A percentile compares a stretch with the other conserved stretches of the same genome.
Evolutionary conservation across 306 rosid species (phyloP).

Genomic region (Rosa chinensis): DNA sequence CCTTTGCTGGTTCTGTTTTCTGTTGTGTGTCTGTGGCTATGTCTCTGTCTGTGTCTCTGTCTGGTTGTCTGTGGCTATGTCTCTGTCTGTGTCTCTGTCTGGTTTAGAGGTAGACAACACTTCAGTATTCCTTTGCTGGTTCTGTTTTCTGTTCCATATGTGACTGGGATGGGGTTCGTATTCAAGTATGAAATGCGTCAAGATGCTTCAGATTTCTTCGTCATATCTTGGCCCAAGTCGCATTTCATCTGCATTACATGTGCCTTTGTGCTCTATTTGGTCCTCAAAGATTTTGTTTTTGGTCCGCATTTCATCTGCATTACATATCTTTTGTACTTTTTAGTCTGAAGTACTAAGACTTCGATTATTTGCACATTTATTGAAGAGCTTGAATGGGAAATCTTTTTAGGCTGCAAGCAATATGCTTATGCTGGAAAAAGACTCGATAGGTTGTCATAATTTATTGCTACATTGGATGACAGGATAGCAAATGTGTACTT

Average conservation of each 20-base stretch:
- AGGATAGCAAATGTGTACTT: constrained; percentile 80
- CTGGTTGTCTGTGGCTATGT: no score
- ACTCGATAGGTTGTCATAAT: constrained; percentile 49
- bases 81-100: no score
- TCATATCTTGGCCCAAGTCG: constrained; percentile 5
- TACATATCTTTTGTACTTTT: neutral
- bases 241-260: neutral
- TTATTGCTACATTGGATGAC: constrained; percentile 61
- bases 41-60: no score
- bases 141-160: neutral
- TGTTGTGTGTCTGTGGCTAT: neutral
- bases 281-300: neutral
- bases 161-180: neutral
- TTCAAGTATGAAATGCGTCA: neutral
- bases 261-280: neutral
- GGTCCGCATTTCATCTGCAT: no score
- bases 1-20: neutral
- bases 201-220: neutral
- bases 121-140: neutral
- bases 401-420: constrained; percentile 1
- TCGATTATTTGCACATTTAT: neutral
- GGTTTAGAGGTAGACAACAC: neutral
- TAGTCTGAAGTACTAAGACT: neutral
- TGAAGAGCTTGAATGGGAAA: neutral
- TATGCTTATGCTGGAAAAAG: neutral